Evolutionary conservation across 2,329 filamentous ascomycete genomes (phyloP), one percentile per base, ranked within the genome.

Genomic region (Westerdykella aurantiaca): DNA sequence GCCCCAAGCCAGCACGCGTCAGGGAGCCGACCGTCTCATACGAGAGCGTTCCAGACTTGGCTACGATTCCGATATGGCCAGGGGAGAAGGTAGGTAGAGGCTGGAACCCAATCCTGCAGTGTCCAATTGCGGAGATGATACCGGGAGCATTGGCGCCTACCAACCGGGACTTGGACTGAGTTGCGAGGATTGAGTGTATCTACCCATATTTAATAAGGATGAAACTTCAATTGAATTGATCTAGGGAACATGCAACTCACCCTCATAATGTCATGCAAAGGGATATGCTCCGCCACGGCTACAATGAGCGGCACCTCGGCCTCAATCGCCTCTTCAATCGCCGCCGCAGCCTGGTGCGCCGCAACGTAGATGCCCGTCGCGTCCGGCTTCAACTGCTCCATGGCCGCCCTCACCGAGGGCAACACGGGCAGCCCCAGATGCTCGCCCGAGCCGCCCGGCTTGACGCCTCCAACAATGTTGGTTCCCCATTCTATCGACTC

Each of bases 141-240:
- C 86, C 86, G 0, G 86, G 85, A 16, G 83, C 85, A 60, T 90
- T 91, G n/a, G 86, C 83, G 1, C 86, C 86, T 0, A 91, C 83
- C 0, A 91, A 74, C 6, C 86, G 74, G 0, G 83, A 86, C 52
- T 79, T 83, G 1, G 76, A 82, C 59, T 90, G 86, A 0, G 83
- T 85, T 48, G 79, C 74, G 4, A 90, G 74, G 39, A 88, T 81
- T 18, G 82, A 81, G 41, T 87, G 82, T 41, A 86, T 79, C 68
- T 85, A 43, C 3, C 22, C 7, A 12, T 41, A 13, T 50, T 48
- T 54, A 34, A 34, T 45, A n/a, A 14, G 23, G 10, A 25, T 25
- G n/a, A 25, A 10, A 25, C 10, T 5, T 10, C 10, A 25, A 25
- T 25, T 5, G 23, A 10, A 38, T 6, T 5, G n/a, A n/a, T n/a